A percentile compares a stretch with the other conserved stretches of the same genome.
Evolutionary conservation across 1,139 yeast genomes (phyloP).

Genomic region (Suhomyces atakaporum): DNA sequence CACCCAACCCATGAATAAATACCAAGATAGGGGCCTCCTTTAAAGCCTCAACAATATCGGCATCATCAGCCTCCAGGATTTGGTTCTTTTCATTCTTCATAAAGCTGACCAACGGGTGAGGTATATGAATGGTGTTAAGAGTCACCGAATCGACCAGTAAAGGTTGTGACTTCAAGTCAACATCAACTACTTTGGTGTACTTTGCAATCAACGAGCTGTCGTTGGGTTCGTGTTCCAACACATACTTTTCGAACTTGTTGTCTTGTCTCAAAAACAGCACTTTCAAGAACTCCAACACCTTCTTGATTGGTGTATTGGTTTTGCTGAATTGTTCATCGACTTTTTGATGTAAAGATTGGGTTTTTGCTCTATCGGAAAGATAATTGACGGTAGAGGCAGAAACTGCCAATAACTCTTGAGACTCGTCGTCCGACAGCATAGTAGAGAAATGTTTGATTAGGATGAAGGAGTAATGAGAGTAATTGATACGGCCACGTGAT

Average conservation of each 20-base stretch:
- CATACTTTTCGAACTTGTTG: slow-evolving; percentile 43
- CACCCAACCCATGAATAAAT: slow-evolving; percentile 76
- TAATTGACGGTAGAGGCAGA: slow-evolving; percentile 7
- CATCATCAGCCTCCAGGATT: slow-evolving; percentile 19
- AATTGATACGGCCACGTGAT: not conserved
- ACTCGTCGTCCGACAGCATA: slow-evolving; percentile 14
- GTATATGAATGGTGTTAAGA: slow-evolving; percentile 48
- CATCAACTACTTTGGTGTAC: slow-evolving; percentile 39
- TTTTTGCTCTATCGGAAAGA: slow-evolving; percentile 1
- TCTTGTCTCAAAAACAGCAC: slow-evolving; percentile 24
- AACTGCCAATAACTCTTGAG: slow-evolving; percentile 11
- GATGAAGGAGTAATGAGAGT: not conserved
- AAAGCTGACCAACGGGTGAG: slow-evolving; percentile 55
- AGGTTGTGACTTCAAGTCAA: slow-evolving; percentile 31
- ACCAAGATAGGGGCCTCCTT: slow-evolving; percentile 58
- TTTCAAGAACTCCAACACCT: slow-evolving; percentile 29
- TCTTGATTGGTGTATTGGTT: slow-evolving; percentile 27
- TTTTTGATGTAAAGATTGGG: slow-evolving; percentile 4
- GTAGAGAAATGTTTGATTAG: too few relatives aligned
- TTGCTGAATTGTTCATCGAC: slow-evolving; percentile 11
- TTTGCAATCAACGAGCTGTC: slow-evolving; percentile 58
- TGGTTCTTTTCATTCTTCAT: slow-evolving; percentile 41
- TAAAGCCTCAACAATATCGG: slow-evolving; percentile 37
- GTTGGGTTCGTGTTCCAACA: slow-evolving; percentile 48
- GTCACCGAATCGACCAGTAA: slow-evolving; percentile 38